Evolutionary conservation across 176 grass and related monocot species (phyloP).

Genomic region (Urochloa ruziziensis): DNA sequence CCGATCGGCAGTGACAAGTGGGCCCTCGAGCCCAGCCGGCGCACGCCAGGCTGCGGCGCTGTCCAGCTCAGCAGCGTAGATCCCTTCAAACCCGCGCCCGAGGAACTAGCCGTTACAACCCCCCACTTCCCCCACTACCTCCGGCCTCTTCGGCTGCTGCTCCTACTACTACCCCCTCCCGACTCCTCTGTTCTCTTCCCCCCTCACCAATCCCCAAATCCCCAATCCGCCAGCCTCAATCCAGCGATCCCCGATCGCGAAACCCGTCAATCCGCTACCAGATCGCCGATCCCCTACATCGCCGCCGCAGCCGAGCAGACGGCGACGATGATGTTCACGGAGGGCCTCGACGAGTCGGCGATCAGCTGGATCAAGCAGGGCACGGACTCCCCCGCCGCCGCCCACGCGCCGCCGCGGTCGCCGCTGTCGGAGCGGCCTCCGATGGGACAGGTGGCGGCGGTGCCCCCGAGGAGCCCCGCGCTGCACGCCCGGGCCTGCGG

Average conservation of each 20-base stretch:
- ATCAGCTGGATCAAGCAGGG: constrained; percentile 95
- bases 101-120: constrained; percentile 64
- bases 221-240: not conserved
- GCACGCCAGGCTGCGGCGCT: not conserved
- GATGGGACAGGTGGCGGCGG: constrained; percentile 2
- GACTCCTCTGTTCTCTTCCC: not conserved
- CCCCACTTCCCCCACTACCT: constrained; percentile 24
- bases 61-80: constrained; percentile 26
- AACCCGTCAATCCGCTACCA: not conserved
- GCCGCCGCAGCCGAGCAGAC: not conserved
- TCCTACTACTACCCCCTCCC: not conserved
- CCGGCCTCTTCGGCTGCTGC: not conserved
- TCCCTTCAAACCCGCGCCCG: constrained; percentile 35
- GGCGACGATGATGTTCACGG: constrained; percentile 76
- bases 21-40: not conserved
- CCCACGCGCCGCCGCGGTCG: constrained; percentile 36
- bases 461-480: constrained; percentile 23
- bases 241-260: not conserved
- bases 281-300: not conserved
- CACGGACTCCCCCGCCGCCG: not conserved
- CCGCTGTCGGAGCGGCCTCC: constrained; percentile 57
- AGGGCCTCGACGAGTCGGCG: constrained; percentile 88
- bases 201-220: constrained; percentile 21
- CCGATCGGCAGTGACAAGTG: not conserved
- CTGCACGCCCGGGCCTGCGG: not conserved